A percentile compares a stretch with the other conserved stretches of the same genome.
phyloP scores from a whole-genome alignment of 345 rosid species.

The Excoecaria agallocha region DNA sequence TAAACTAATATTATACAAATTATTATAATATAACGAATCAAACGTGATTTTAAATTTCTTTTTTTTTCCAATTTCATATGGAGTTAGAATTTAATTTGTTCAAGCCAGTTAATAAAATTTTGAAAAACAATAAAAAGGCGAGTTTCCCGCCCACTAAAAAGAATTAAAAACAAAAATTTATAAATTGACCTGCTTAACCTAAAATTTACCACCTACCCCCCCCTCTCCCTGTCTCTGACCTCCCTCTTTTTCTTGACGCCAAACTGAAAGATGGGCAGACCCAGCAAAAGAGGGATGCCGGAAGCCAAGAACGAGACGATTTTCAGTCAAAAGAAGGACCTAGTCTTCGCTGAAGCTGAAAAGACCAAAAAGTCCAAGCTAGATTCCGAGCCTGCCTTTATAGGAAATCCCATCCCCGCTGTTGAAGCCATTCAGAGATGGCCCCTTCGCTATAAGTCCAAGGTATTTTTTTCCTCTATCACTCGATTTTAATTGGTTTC shows the following conservation, averaged over 20 bases:
- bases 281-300: not conserved
- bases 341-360: not conserved
- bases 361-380: conserved; percentile 12
- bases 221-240: too few species aligned
- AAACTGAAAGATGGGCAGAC: not conserved
- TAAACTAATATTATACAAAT: too few species aligned
- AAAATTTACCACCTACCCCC: not conserved
- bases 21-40: too few species aligned
- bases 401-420: conserved; percentile 21
- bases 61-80: too few species aligned
- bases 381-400: conserved; percentile 20
- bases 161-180: too few species aligned
- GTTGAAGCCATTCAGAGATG: conserved; percentile 29
- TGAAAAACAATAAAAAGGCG: too few species aligned
- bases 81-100: too few species aligned
- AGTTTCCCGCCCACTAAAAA: too few species aligned
- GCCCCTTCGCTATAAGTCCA: conserved; percentile 16
- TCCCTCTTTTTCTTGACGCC: not conserved
- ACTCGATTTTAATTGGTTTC: not conserved
- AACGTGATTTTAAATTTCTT: too few species aligned
- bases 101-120: too few species aligned
- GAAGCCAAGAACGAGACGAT: not conserved
- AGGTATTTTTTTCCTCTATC: conserved; percentile 11
- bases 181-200: too few species aligned
- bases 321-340: not conserved